A percentile compares a stretch with the other conserved stretches of the same genome.
These are phyloP conservation scores for Babesia caballi DNA, from an alignment of 169 alveolate species.

Conservation along the genomic window DNA sequence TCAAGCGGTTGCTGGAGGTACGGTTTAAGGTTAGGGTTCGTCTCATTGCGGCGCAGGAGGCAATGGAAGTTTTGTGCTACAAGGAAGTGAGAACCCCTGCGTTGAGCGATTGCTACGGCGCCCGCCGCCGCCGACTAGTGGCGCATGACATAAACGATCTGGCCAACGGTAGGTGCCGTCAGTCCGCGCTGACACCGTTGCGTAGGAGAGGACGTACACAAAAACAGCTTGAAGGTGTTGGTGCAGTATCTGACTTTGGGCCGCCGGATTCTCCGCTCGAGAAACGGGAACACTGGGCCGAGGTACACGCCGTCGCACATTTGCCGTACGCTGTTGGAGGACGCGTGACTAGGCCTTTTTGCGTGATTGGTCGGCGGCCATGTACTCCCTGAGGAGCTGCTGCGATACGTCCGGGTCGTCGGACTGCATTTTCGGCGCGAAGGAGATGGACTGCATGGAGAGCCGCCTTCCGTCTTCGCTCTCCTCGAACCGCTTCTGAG, in stretches of 20 bases:
- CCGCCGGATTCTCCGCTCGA: neutral
- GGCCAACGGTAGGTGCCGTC: neutral
- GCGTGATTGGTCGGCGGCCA: neutral
- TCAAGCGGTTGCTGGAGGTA: constrained; percentile 15
- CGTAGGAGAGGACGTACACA: constrained; percentile 5
- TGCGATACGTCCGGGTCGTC: constrained; percentile 7
- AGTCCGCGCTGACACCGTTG: neutral
- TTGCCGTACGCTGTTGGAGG: neutral
- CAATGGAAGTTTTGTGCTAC: constrained; percentile 7
- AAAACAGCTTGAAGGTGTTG: constrained; percentile 15
- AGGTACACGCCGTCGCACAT: neutral
- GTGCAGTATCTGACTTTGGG: constrained; percentile 9
- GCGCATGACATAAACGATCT: constrained; percentile 2
- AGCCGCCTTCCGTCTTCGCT: constrained; percentile 51
- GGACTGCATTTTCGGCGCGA: constrained; percentile 58
- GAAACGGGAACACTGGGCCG: constrained; percentile 13
- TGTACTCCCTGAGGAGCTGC: neutral
- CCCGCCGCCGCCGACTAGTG: neutral
- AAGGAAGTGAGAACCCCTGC: neutral
- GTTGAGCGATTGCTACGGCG: neutral
- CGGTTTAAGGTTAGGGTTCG: neutral
- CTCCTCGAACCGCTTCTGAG: constrained; percentile 42
- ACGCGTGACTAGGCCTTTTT: neutral
- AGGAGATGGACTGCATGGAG: constrained; percentile 23
- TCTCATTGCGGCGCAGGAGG: neutral